Conservation (phyloP, 1,284 basidiomycete genomes). For the Heliocybe sulcata region DNA sequence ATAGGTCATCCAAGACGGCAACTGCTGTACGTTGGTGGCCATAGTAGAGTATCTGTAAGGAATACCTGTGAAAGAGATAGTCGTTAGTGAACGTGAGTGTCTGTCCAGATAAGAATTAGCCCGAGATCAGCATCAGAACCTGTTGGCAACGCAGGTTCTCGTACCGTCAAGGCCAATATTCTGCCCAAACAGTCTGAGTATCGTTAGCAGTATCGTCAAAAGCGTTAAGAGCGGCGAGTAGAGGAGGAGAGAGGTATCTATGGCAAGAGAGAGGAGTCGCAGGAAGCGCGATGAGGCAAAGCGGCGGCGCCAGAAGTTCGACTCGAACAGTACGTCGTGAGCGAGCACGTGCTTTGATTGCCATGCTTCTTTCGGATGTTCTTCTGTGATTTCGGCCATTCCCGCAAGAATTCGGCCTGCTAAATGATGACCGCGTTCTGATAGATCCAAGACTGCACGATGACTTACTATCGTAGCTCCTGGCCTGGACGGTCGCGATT, state of each 20-base stretch:
- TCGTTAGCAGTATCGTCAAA: background rate
- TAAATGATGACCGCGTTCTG: no score
- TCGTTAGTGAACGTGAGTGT: background rate
- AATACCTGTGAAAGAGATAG: background rate
- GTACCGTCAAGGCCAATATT: background rate
- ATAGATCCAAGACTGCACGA: no score
- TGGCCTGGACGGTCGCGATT: no score
- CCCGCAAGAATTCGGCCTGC: no score
- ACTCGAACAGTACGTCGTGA: background rate
- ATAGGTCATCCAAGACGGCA: constrained; percentile 61
- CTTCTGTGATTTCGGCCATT: no score
- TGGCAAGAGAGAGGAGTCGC: background rate
- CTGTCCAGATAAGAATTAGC: background rate
- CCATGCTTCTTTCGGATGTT: background rate
- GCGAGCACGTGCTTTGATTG: background rate
- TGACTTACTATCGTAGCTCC: no score
- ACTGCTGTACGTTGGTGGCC: constrained; percentile 50
- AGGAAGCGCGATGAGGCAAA: background rate
- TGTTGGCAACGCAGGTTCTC: background rate
- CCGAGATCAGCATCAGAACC: background rate
- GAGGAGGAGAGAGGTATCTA: background rate
- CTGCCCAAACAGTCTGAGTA: no score
- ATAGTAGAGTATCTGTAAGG: constrained; percentile 20
- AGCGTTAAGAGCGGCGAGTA: background rate
- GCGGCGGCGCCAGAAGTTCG: background rate